These are phyloP conservation scores for Nakaseomyces nivariensis DNA, from an alignment of 1,139 yeast genomes.

Conservation along the genomic window DNA sequence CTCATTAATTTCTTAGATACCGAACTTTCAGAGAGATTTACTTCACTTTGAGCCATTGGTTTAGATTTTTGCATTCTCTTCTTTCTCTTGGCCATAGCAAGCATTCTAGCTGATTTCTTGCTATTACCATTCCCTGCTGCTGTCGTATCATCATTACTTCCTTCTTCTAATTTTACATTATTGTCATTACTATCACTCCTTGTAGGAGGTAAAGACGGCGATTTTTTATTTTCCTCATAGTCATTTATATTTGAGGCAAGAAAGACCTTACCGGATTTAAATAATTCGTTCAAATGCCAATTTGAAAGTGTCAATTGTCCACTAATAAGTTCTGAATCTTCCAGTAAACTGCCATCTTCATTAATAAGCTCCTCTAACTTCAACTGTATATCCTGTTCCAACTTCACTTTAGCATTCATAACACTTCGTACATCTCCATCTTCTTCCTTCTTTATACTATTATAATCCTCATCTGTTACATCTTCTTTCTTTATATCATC, in stretches of 20 bases:
- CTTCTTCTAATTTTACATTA: conserved; percentile 11
- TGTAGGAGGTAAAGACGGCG: conserved; percentile 2
- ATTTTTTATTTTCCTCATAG: conserved; percentile 33
- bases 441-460: conserved; percentile 26
- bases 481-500: conserved; percentile 8
- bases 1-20: conserved; percentile 47
- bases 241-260: conserved; percentile 61
- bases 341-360: conserved; percentile 59
- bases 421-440: neutral
- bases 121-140: conserved; percentile 6
- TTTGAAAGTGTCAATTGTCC: conserved; percentile 26
- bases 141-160: conserved; percentile 10
- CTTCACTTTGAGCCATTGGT: conserved; percentile 45
- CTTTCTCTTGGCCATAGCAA: conserved; percentile 88
- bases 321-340: conserved; percentile 30
- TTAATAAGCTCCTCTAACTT: conserved; percentile 53
- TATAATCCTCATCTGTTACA: conserved; percentile 6
- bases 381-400: conserved; percentile 42
- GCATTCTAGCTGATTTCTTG: conserved; percentile 64
- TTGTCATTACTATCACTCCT: conserved; percentile 10
- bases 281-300: conserved; percentile 54
- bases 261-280: conserved; percentile 60
- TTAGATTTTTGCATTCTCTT: conserved; percentile 70
- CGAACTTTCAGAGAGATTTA: conserved; percentile 72
- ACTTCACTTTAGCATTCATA: conserved; percentile 24